Evolutionary conservation across 495 filamentous ascomycete genomes (phyloP).

Genomic region (Penicillium turbatum): DNA sequence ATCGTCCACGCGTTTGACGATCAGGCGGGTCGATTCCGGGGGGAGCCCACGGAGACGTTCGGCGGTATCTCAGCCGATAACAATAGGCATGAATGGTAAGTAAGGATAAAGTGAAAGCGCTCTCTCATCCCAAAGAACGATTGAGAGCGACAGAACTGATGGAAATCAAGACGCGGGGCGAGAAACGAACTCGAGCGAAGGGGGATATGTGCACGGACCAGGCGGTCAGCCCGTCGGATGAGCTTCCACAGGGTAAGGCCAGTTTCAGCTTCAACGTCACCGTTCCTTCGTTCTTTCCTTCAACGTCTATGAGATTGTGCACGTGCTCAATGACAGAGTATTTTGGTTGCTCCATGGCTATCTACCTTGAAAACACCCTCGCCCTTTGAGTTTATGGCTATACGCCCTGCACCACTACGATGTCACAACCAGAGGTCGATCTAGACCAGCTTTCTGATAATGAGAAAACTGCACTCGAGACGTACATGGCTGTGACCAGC

Average conservation of each 20-base stretch:
- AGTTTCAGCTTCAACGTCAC: constrained; percentile 9
- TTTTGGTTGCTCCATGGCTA: neutral
- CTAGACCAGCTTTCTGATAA: constrained; percentile 63
- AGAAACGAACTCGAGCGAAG: constrained; percentile 25
- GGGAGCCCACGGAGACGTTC: constrained; percentile 6
- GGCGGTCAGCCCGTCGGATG: constrained; percentile 26
- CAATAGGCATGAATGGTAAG: constrained; percentile 8
- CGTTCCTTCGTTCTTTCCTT: neutral
- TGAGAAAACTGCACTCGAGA: constrained; percentile 78
- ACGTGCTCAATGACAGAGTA: neutral
- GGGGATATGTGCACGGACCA: constrained; percentile 26
- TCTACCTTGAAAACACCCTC: constrained; percentile 13
- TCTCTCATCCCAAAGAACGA: constrained; percentile 16
- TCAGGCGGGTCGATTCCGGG: constrained; percentile 21
- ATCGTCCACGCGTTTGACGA: constrained; percentile 16
- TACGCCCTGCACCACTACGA: constrained; percentile 21
- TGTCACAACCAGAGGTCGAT: constrained; percentile 51
- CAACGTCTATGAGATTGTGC: neutral
- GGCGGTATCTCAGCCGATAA: constrained; percentile 8
- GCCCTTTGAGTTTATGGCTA: constrained; percentile 1
- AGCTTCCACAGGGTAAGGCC: constrained; percentile 8
- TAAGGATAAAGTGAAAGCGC: constrained; percentile 15
- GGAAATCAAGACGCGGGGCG: constrained; percentile 26
- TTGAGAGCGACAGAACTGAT: constrained; percentile 23
- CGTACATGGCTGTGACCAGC: constrained; percentile 83